A percentile compares a stretch with the other conserved stretches of the same genome.
Conservation (phyloP, 2,329 filamentous ascomycete genomes). For the Verticillium isaacii region DNA sequence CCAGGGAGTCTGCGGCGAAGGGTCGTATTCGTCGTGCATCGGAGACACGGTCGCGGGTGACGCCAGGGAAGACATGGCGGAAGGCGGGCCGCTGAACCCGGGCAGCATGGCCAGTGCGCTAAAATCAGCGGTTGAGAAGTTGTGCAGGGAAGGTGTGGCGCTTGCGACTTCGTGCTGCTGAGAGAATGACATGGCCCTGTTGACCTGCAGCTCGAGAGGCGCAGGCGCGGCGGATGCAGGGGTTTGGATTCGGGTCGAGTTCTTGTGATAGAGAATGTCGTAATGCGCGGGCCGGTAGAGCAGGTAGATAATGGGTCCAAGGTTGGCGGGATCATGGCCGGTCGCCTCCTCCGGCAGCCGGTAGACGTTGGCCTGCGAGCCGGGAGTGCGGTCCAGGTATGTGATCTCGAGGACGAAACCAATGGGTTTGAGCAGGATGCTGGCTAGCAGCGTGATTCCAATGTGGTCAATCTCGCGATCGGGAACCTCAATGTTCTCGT, state of each 20-base stretch:
- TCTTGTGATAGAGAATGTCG: constrained; percentile 77
- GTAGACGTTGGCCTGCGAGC: constrained; percentile 69
- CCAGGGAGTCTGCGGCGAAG: constrained; percentile 31
- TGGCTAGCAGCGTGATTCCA: constrained; percentile 72
- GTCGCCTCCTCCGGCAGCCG: constrained; percentile 55
- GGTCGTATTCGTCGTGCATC: constrained; percentile 20
- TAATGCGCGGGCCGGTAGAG: constrained; percentile 80
- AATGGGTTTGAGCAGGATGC: constrained; percentile 74
- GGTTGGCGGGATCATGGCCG: constrained; percentile 32
- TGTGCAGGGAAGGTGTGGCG: constrained; percentile 31
- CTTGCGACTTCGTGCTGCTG: constrained; percentile 39
- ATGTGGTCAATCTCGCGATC: constrained; percentile 86
- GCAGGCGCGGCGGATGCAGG: constrained; percentile 17
- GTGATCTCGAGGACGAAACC: constrained; percentile 80
- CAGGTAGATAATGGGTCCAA: constrained; percentile 50
- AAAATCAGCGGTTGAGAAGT: constrained; percentile 38
- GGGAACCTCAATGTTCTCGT: constrained; percentile 65
- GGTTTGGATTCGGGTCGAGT: constrained; percentile 11
- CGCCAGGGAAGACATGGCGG: constrained; percentile 26
- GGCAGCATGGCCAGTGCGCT: constrained; percentile 42
- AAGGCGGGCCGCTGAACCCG: constrained; percentile 26
- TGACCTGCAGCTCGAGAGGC: constrained; percentile 43
- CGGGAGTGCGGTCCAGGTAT: constrained; percentile 83
- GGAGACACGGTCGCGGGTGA: constrained; percentile 20
- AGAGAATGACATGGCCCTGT: constrained; percentile 43